Evolutionary conservation across 139 green algal genomes (phyloP).

Genomic region (Coccomyxa sp.): DNA sequence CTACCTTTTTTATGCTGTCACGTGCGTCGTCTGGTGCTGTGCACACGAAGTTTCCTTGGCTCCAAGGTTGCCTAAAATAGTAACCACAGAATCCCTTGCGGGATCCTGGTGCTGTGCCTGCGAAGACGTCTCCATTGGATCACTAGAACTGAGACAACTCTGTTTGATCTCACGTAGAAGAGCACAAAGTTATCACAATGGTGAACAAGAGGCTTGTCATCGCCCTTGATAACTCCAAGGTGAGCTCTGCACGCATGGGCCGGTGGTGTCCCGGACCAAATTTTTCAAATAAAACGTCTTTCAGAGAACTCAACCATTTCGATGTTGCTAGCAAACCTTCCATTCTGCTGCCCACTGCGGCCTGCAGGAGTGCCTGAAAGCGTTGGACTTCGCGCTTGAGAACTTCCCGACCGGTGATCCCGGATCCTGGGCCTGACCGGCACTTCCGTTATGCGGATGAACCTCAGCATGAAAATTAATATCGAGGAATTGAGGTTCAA

Average conservation of each 20-base stretch:
- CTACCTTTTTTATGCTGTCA: too few species aligned
- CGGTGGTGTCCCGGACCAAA: background rate
- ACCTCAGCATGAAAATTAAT: background rate
- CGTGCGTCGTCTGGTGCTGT: too few species aligned
- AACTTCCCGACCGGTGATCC: background rate
- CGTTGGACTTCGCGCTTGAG: background rate
- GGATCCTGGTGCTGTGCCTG: too few species aligned
- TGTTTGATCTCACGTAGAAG: too few species aligned
- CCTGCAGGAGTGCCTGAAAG: background rate
- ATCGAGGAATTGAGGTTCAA: background rate
- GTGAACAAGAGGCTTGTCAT: background rate
- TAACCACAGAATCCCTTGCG: too few species aligned
- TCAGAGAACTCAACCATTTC: background rate
- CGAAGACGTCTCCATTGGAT: too few species aligned
- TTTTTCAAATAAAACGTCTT: background rate
- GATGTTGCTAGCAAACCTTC: too few species aligned
- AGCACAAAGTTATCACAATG: background rate
- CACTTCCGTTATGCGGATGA: background rate
- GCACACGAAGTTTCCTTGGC: too few species aligned
- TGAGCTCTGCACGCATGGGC: background rate
- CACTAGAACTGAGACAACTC: too few species aligned
- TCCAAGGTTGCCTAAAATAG: too few species aligned
- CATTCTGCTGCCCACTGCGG: background rate
- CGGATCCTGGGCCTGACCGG: too few species aligned
- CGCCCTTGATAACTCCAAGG: background rate